Evolutionary conservation across 2,329 filamentous ascomycete genomes (phyloP), one percentile per base, ranked within the genome.

Genomic region (Tolypocladium inflatum): DNA sequence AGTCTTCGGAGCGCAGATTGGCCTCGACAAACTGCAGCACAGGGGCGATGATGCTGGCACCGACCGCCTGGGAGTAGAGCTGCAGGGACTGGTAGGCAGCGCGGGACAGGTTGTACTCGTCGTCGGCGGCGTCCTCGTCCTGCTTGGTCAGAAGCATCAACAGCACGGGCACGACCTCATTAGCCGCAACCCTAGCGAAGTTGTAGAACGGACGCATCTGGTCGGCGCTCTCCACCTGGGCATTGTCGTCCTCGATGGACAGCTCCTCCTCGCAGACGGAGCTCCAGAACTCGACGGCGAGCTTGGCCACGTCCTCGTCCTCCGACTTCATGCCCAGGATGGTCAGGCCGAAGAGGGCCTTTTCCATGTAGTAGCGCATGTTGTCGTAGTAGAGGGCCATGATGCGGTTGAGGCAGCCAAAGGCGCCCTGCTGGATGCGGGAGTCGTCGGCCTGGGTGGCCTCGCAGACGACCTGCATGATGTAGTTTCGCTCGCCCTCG

Each of bases 331-430:
- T 99, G 65, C 94, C 94, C 72, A 96, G 87, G 63, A 99, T 96
- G 43, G 94, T 99, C 45, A 99, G 82, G 59, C 94, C 94, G 68
- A 99, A 99, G 50, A 99, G 83, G 41, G 94, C 94, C 84, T 97
- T 97, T 81, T 99, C 94, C 94, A 99, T 99, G 80, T 99, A 99
- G 77, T 97, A 99, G 68, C 92, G 88, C 94, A 99, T 99, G 79
- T 97, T 95, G 69, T 99, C 94, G 74, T 99, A 99, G 81, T 99
- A 99, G 63, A 97, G 84, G 61, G 84, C 90, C 94, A 99, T 99
- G 74, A 99, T 97, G 69, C 94, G 87, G 83, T 99, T 99, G 65
- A 99, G 79, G 74, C 94, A 97, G 67, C 94, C 94, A 72, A 97
- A 99, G 50, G 94, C 90, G 61, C 91, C 92, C 72, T 96, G 91